Evolutionary conservation across 306 rosid species (phyloP).

Genomic region (Myrica gale): DNA sequence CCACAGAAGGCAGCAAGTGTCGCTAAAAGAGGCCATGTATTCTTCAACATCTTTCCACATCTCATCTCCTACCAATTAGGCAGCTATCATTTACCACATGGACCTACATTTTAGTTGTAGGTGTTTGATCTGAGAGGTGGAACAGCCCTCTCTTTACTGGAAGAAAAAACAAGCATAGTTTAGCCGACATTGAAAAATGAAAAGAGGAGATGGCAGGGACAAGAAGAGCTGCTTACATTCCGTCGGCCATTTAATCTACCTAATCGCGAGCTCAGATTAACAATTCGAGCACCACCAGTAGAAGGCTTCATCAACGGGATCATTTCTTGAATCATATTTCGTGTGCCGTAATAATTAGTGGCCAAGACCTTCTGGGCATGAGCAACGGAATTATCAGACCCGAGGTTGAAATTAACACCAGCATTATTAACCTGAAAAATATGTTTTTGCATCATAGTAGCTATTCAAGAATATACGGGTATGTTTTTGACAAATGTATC

Average conservation of each 20-base stretch:
- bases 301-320: constrained; percentile 84
- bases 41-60: neutral
- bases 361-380: constrained; percentile 56
- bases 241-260: constrained; percentile 78
- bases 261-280: constrained; percentile 80
- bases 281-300: constrained; percentile 64
- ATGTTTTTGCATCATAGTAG: neutral
- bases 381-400: constrained; percentile 71
- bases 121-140: neutral
- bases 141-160: neutral
- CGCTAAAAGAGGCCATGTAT: neutral
- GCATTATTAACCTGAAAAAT: constrained; percentile 76
- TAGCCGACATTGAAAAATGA: neutral
- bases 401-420: constrained; percentile 82
- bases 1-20: neutral
- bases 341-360: constrained; percentile 76
- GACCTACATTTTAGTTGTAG: neutral
- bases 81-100: neutral
- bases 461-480: neutral
- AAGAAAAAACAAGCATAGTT: neutral
- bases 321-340: constrained; percentile 74
- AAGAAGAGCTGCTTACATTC: constrained; percentile 50
- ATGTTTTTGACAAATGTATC: neutral
- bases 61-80: neutral
- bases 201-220: neutral